Evolutionary conservation across 352 stramenopile species (phyloP), one percentile per base, ranked within the genome.

Genomic region (Phytophthora megakarya): DNA sequence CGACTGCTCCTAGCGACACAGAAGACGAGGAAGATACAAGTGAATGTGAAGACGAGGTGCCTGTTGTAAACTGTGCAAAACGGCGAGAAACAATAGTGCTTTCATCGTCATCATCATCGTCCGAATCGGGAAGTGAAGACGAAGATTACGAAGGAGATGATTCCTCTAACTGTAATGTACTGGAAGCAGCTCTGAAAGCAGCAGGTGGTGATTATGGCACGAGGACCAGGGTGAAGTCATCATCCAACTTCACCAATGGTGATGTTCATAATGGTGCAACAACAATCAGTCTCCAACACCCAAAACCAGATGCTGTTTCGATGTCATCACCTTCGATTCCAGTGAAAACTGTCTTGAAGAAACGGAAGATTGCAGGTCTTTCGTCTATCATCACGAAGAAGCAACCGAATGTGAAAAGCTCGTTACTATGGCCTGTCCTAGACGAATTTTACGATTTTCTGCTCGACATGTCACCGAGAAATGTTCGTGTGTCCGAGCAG

Each of bases 391-490:
- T 2, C 13, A 18, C 21, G 5, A 72, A 64, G 32, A 77, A 62
- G 10, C 7, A 48, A 10, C 28, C 42, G n/a, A 81, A 54, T 60
- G 51, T 72, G 19, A 87, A 81, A 44, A 88, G 75, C 42, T 85
- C 82, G 8, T 47, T 89, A 19, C 53, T 93, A 19, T 95, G 86
- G 86, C 86, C 86, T 32, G 74, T 71, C 6, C 60, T 95, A 10
- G 80, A 93, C 38, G 79, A 90, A 1, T 92, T 93, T 30, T 91
- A 91, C 60, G 77, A 86, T 38, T 89, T 89, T 46, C 46, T 95
- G 12, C 48, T 95, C n/a, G 69, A 84, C 23, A 42, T 93, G 13
- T 83, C 78, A 13, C 81, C 84, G 18, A 74, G 50, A 7, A 75
- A 76, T 21, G 65, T 84, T 43, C 71, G 67, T 42, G 50, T 53